Evolutionary conservation across 2,329 filamentous ascomycete genomes (phyloP).

Genomic region (Claviceps paspali): DNA sequence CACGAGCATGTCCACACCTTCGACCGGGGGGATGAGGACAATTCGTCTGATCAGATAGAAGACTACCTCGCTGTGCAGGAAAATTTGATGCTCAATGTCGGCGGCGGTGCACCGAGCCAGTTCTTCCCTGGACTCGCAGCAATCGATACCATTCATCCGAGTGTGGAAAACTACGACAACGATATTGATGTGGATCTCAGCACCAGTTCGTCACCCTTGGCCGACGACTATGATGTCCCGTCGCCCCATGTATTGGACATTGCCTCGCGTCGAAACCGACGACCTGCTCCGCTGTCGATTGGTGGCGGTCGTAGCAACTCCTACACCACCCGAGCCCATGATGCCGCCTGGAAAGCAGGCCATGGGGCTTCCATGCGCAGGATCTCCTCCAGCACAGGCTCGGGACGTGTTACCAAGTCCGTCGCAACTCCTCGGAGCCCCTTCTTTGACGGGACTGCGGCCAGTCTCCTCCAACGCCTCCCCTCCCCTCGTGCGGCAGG

Average conservation of each 20-base stretch:
- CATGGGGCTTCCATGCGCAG: slow-evolving; percentile 34
- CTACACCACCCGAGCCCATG: slow-evolving; percentile 26
- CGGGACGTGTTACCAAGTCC: slow-evolving; percentile 19
- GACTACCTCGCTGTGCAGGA: slow-evolving; percentile 9
- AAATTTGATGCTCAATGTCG: slow-evolving; percentile 5
- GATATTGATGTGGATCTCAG: not conserved
- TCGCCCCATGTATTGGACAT: slow-evolving; percentile 38
- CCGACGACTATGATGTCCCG: slow-evolving; percentile 20
- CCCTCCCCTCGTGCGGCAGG: slow-evolving; percentile 26
- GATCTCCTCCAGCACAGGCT: slow-evolving; percentile 35
- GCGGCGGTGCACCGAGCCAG: slow-evolving; percentile 1
- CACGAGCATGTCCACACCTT: not conserved
- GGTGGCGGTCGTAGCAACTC: slow-evolving; percentile 27
- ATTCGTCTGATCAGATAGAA: slow-evolving; percentile 7
- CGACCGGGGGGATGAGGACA: slow-evolving; percentile 6
- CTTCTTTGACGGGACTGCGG: slow-evolving; percentile 29
- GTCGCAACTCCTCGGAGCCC: slow-evolving; percentile 19
- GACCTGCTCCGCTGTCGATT: slow-evolving; percentile 30
- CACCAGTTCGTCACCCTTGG: slow-evolving; percentile 5
- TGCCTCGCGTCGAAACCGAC: slow-evolving; percentile 34
- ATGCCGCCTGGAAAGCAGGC: no score
- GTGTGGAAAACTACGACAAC: slow-evolving; percentile 2
- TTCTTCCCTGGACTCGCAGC: slow-evolving; percentile 4
- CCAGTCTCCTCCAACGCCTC: slow-evolving; percentile 27
- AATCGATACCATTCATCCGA: not conserved